Evolutionary conservation across 305 asterid genomes (phyloP).

Genomic region (Fraxinus greggii): DNA sequence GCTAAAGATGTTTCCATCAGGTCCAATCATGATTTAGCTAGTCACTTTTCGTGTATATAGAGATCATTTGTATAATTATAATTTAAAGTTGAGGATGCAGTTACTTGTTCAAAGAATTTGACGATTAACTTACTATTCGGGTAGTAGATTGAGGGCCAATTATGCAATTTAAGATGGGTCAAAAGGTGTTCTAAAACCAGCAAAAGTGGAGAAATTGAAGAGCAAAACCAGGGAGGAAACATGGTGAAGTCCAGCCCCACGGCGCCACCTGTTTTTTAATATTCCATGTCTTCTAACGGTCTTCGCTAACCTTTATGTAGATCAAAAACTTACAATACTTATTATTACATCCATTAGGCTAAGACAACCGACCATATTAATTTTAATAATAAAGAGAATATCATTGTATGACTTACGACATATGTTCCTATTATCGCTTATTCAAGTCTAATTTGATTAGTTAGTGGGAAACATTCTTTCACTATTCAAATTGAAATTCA

Average conservation of each 20-base stretch:
- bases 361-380: background rate
- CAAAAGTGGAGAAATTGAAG: background rate
- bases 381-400: background rate
- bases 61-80: background rate
- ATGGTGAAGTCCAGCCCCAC: background rate
- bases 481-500: background rate
- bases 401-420: background rate
- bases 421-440: background rate
- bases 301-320: background rate
- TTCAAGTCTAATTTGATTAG: no score
- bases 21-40: background rate
- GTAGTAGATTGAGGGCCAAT: background rate
- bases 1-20: background rate
- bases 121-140: background rate
- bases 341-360: background rate
- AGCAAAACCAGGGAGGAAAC: background rate
- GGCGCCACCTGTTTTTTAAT: background rate
- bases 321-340: background rate
- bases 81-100: background rate
- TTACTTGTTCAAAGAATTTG: background rate
- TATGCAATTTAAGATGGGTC: background rate
- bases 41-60: background rate
- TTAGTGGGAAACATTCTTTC: background rate
- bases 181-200: background rate
- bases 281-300: background rate